Evolutionary conservation across 2,329 filamentous ascomycete species (phyloP).

Genomic region (Pyrenochaeta sp.): DNA sequence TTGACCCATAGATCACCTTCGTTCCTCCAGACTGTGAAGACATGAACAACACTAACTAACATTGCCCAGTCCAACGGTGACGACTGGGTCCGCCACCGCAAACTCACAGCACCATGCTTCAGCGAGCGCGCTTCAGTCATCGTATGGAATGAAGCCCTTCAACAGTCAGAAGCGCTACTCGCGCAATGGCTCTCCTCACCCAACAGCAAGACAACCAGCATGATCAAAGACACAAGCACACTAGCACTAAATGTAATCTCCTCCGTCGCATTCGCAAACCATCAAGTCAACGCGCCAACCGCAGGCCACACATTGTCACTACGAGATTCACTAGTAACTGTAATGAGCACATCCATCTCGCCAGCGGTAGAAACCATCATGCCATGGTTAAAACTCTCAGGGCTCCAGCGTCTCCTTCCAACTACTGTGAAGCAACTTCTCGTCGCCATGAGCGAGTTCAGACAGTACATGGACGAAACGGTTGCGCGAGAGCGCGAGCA

Average conservation of each 20-base stretch:
- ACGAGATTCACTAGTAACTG: constrained; percentile 33
- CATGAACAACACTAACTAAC: neutral
- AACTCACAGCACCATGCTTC: constrained; percentile 54
- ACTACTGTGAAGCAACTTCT: constrained; percentile 24
- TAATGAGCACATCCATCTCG: constrained; percentile 37
- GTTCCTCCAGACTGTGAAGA: too few species aligned
- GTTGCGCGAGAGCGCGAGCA: neutral
- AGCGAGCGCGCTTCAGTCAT: constrained; percentile 53
- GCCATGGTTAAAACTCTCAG: constrained; percentile 6
- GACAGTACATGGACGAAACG: constrained; percentile 26
- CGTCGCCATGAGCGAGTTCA: constrained; percentile 23
- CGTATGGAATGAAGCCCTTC: constrained; percentile 66
- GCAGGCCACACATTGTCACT: constrained; percentile 23
- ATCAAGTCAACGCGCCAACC: constrained; percentile 19
- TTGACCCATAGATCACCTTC: too few species aligned
- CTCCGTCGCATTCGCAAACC: constrained; percentile 47
- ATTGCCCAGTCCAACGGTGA: constrained; percentile 6
- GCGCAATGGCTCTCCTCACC: constrained; percentile 28
- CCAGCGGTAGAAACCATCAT: constrained; percentile 20
- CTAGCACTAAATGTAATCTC: constrained; percentile 51
- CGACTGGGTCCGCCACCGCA: constrained; percentile 54
- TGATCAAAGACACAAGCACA: constrained; percentile 45
- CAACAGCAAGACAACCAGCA: constrained; percentile 29
- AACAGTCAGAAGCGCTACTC: constrained; percentile 59
- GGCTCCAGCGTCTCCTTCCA: constrained; percentile 27